Percentiles rank a stretch among this genome's conserved stretches.
Evolutionary conservation across 192 early-diverging fungal species (phyloP).

Genomic region (Dissophora ornata): DNA sequence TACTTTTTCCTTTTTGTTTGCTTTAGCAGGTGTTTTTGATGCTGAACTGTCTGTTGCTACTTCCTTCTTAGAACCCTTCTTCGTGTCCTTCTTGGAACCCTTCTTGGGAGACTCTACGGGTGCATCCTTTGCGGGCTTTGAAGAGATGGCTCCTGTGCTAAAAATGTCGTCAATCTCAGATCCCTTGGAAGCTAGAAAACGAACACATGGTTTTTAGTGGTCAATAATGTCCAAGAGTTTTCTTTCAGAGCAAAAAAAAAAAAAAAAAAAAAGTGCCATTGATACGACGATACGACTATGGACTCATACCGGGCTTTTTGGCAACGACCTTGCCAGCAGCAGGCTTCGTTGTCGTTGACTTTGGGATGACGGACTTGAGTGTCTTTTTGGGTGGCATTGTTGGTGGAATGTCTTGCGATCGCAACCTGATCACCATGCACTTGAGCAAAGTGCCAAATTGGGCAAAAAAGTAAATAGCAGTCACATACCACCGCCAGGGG

Average conservation of each 20-base stretch:
- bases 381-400: conserved; percentile 50
- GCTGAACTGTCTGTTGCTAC: not conserved
- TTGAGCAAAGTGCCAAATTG: too few relatives aligned
- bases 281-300: not conserved
- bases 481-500: too few relatives aligned
- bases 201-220: not conserved
- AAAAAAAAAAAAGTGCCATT: not conserved
- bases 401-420: not conserved
- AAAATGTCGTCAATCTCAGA: conserved; percentile 53
- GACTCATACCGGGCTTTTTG: conserved; percentile 17
- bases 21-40: not conserved
- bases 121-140: not conserved
- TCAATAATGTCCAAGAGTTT: not conserved
- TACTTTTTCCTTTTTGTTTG: conserved; percentile 2
- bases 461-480: conserved; percentile 11
- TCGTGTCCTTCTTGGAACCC: not conserved
- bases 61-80: conserved; percentile 7
- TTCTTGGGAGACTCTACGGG: not conserved
- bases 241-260: not conserved
- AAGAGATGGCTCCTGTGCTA: conserved; percentile 30
- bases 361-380: conserved; percentile 37
- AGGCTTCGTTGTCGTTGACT: conserved; percentile 15
- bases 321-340: conserved; percentile 8
- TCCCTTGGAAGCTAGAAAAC: conserved; percentile 13
- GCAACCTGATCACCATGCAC: conserved; percentile 14